These are phyloP conservation scores for Sarocladium oryzae DNA, from an alignment of 2,329 filamentous ascomycete species.

Conservation along the genomic window DNA sequence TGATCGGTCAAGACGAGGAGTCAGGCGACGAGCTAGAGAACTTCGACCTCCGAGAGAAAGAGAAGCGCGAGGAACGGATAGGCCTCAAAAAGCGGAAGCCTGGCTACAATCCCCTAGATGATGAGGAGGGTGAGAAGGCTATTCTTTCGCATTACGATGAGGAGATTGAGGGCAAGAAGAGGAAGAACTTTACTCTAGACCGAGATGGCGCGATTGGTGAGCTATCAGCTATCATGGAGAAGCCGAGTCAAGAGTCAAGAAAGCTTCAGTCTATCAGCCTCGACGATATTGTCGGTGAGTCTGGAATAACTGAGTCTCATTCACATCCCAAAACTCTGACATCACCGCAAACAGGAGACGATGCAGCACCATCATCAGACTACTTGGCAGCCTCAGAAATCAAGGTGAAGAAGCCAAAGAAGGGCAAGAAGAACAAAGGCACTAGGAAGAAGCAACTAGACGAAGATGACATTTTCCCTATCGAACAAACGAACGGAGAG, in stretches of 20 bases:
- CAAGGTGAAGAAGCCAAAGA: conserved; percentile 93
- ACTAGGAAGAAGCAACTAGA: conserved; percentile 64
- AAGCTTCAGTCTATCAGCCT: conserved; percentile 70
- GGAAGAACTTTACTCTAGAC: conserved; percentile 82
- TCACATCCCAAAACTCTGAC: not conserved
- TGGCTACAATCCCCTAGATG: conserved; percentile 77
- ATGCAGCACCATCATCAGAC: conserved; percentile 56
- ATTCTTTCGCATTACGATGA: conserved; percentile 93
- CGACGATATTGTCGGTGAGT: conserved; percentile 62
- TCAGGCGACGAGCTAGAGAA: conserved; percentile 89
- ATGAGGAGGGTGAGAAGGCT: conserved; percentile 55
- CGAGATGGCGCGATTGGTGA: conserved; percentile 64
- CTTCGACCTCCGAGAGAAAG: conserved; percentile 61
- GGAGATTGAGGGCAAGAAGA: conserved; percentile 85
- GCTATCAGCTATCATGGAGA: conserved; percentile 47
- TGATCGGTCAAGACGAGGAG: conserved; percentile 70
- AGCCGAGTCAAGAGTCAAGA: conserved; percentile 47
- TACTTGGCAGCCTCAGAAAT: conserved; percentile 82
- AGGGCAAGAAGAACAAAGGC: conserved; percentile 68
- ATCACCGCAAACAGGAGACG: conserved; percentile 14
- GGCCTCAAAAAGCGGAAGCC: conserved; percentile 86
- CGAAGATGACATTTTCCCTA: conserved; percentile 53
- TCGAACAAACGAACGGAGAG: conserved; percentile 24
- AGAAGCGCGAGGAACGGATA: conserved; percentile 67
- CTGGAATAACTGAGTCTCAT: not conserved